phyloP scores from a whole-genome alignment of 805 yeast species.

The Candida sanyiensis region DNA sequence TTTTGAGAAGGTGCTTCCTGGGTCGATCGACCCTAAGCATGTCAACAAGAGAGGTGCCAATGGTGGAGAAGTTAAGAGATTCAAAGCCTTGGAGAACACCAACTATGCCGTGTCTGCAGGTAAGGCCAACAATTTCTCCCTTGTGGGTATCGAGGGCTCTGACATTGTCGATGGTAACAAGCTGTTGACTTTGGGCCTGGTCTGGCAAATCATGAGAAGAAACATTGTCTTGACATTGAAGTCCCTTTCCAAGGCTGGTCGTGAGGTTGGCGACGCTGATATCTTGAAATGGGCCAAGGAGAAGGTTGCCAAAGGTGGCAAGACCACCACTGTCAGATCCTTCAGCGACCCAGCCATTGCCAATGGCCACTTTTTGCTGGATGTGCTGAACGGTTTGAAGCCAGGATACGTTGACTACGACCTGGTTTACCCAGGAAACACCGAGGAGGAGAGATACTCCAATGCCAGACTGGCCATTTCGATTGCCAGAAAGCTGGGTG shows the following conservation, averaged over 20 bases:
- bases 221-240: slow-evolving; percentile 83
- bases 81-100: slow-evolving; percentile 95
- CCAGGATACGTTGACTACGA: slow-evolving; percentile 98
- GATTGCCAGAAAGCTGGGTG: slow-evolving; percentile 96
- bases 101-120: slow-evolving; percentile 98
- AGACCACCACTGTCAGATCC: slow-evolving; percentile 63
- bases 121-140: slow-evolving; percentile 83
- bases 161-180: slow-evolving; percentile 94
- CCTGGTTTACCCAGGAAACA: slow-evolving; percentile 71
- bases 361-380: slow-evolving; percentile 77
- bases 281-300: slow-evolving; percentile 92
- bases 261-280: slow-evolving; percentile 75
- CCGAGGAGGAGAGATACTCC: slow-evolving; percentile 84
- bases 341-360: slow-evolving; percentile 78
- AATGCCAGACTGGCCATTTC: slow-evolving; percentile 97
- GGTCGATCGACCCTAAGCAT: slow-evolving; percentile 71
- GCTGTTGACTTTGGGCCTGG: slow-evolving; percentile 82
- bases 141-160: slow-evolving; percentile 97
- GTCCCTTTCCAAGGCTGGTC: slow-evolving; percentile 58
- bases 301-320: slow-evolving; percentile 82
- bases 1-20: slow-evolving; percentile 92
- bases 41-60: slow-evolving; percentile 79
- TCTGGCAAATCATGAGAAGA: slow-evolving; percentile 98
- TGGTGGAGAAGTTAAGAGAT: slow-evolving; percentile 75
- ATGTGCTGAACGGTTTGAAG: slow-evolving; percentile 85